Base-by-base conservation (phyloP, 176 grass and related monocot genomes). In the Luzula sylvatica region DNA sequence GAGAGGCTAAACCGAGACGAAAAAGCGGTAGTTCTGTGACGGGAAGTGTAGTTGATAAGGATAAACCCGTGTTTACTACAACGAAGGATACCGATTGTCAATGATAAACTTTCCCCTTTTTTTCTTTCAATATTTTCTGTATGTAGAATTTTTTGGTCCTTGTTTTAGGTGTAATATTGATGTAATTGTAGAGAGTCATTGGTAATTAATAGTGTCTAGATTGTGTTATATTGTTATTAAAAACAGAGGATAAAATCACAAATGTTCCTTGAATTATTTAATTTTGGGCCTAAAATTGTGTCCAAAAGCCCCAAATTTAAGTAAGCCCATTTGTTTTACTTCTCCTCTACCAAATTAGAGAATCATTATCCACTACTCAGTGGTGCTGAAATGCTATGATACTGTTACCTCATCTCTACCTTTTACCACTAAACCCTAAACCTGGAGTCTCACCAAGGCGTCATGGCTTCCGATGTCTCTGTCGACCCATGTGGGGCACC, bases 31-130 rank as follows among this genome's bases (percentile, higher is more conserved):
- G 78, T 51, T 71, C 83, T 16, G 18, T 21, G 13, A 21, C 8
- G 1, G 55, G 50, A 26, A 48, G 23, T 3, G 45, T 52, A 24
- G 67, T 82, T 2, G 77, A 85, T 74, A 95, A 79, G 70, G 90
- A 86, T 41, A 96, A 79, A 61, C 90, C 90, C 13, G 90, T 89
- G 11, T 96, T 96, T 75, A 89, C 43, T 68, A 69, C 84, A 1
- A 77, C 71, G 29, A 67, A 70, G 18, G 74, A 79, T 66, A 70
- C 83, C 32, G 76, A 43, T 23, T 89, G 71, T 25, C 22, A 49
- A 14, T 42, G 35, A 15, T 15, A 3, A 23, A 57, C 23, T 22
- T 64, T 55, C 39, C 8, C 27, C 43, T 5, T 64, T 30, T 22
- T 64, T 55, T 48, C 8, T 41, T 48, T 5, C 0, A 53, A 69